These are phyloP conservation scores for Cyclocybe aegerita DNA, from an alignment of 768 basidiomycete genomes.

Conservation along the genomic window DNA sequence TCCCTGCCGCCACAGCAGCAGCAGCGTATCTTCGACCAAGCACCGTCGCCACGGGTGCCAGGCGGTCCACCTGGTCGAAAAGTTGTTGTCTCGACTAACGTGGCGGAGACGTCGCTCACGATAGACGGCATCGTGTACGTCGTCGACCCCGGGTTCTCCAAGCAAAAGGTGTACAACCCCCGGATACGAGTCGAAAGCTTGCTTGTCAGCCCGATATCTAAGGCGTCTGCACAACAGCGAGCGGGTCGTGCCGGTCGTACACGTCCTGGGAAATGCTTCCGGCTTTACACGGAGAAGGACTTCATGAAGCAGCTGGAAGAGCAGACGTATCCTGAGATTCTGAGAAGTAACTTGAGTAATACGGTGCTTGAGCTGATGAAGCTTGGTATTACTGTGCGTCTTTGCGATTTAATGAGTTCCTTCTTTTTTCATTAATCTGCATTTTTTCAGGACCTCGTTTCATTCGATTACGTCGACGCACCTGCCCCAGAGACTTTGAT, in stretches of 20 bases:
- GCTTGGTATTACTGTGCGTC: constrained; percentile 77
- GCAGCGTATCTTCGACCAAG: constrained; percentile 92
- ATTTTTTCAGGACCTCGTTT: constrained; percentile 67
- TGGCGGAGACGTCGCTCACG: constrained; percentile 95
- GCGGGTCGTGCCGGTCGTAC: constrained; percentile 97
- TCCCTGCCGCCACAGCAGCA: constrained; percentile 93
- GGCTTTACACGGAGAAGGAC: constrained; percentile 95
- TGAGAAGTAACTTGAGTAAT: constrained; percentile 91
- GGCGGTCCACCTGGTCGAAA: constrained; percentile 88
- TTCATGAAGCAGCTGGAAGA: constrained; percentile 96
- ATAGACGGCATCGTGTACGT: constrained; percentile 99
- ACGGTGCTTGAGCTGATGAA: constrained; percentile 93
- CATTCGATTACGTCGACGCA: constrained; percentile 88
- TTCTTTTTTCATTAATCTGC: not conserved
- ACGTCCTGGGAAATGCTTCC: constrained; percentile 94
- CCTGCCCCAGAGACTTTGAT: constrained; percentile 96
- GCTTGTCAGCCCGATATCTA: constrained; percentile 92
- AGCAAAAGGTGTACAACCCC: constrained; percentile 98
- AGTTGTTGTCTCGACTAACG: constrained; percentile 93
- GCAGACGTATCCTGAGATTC: constrained; percentile 96
- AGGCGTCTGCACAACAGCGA: constrained; percentile 94
- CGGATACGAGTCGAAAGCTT: constrained; percentile 94
- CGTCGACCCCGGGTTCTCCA: constrained; percentile 95
- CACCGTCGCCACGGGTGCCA: constrained; percentile 60
- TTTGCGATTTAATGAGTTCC: not conserved